Conservation (phyloP, 257 asterid species). For the Solanum ossicruentum region DNA sequence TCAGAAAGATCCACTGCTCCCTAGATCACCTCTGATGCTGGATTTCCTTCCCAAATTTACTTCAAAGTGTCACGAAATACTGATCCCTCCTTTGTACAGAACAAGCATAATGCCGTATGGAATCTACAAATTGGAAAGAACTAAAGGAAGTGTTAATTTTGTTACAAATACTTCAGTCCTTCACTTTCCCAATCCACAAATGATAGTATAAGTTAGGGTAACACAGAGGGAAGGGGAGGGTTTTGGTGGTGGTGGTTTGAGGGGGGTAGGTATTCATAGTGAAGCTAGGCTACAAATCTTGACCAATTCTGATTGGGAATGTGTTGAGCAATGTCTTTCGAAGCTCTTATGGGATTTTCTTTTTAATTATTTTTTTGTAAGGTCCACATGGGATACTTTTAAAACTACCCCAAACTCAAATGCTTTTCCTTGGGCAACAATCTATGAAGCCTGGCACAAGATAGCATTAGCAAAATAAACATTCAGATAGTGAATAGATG, state of each 20-base stretch:
- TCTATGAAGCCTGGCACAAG: background rate
- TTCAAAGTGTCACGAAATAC: background rate
- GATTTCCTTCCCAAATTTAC: background rate
- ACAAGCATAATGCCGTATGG: too few relatives aligned
- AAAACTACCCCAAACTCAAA: background rate
- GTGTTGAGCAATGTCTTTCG: background rate
- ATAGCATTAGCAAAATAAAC: background rate
- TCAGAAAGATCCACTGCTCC: background rate
- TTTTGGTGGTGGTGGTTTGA: too few relatives aligned
- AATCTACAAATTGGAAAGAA: background rate
- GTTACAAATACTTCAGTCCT: background rate
- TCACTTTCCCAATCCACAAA: background rate
- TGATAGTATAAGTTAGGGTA: background rate
- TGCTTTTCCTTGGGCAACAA: background rate
- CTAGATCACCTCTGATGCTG: background rate
- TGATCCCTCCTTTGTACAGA: background rate
- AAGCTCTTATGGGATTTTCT: background rate
- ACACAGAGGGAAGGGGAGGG: background rate
- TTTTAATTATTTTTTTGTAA: background rate
- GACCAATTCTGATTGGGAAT: background rate
- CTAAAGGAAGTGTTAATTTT: background rate
- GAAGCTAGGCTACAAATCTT: background rate
- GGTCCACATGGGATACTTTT: background rate
- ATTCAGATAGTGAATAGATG: background rate
- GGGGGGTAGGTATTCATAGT: background rate